These are phyloP conservation scores for Boletus tomentosulus DNA, from an alignment of 768 basidiomycete species.

Conservation along the genomic window DNA sequence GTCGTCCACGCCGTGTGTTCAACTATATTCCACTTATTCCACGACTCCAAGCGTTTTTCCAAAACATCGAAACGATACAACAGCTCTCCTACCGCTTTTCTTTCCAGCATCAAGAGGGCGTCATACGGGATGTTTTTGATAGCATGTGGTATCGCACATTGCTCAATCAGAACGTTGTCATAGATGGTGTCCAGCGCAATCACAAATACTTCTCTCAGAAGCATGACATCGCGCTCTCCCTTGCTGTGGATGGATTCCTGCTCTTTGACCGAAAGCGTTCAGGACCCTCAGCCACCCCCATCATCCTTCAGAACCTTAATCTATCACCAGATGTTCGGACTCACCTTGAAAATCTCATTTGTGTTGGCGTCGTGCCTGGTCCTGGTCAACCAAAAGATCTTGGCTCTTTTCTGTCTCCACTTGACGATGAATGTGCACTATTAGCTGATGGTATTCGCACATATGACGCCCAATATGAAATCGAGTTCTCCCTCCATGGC, in stretches of 20 bases:
- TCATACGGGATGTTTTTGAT: conserved; percentile 34
- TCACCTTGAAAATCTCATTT: conserved; percentile 18
- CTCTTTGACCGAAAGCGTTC: conserved; percentile 19
- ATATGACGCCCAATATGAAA: neutral
- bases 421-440: neutral
- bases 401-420: neutral
- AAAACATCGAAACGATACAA: conserved; percentile 15
- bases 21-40: conserved; percentile 36
- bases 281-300: conserved; percentile 35
- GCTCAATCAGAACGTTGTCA: conserved; percentile 14
- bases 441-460: neutral
- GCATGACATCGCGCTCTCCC: conserved; percentile 39
- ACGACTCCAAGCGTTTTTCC: conserved; percentile 28
- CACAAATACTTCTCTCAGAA: conserved; percentile 34
- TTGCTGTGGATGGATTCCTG: conserved; percentile 41
- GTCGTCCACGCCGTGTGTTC: too few relatives aligned
- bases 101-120: too few relatives aligned
- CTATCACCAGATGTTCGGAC: conserved; percentile 37
- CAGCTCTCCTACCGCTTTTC: too few relatives aligned
- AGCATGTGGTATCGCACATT: conserved; percentile 31
- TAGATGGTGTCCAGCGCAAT: conserved; percentile 25
- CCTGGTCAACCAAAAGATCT: neutral
- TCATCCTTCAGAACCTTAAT: conserved; percentile 42
- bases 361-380: neutral
- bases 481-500: too few relatives aligned